Conservation (phyloP, 176 grass and related monocot species). For the Olyra latifolia region DNA sequence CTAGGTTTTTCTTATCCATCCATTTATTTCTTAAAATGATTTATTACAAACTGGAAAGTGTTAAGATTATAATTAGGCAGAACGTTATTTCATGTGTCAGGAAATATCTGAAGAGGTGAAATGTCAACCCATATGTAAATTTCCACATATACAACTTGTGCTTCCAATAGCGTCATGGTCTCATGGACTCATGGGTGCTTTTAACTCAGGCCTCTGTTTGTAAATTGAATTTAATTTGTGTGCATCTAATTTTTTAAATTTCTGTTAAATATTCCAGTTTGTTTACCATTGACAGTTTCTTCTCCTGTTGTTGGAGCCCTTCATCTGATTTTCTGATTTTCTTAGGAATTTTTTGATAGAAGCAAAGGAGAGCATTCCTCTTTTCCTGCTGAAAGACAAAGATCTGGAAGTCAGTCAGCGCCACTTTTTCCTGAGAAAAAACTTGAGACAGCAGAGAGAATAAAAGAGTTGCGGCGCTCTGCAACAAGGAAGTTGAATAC, state of each 20-base stretch:
- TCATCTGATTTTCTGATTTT: conserved; percentile 37
- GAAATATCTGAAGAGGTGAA: neutral
- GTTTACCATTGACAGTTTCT: neutral
- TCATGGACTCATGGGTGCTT: neutral
- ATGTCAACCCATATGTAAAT: neutral
- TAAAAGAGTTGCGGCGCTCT: conserved; percentile 66
- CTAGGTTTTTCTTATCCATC: too few relatives aligned
- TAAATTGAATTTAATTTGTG: neutral
- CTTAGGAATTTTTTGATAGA: conserved; percentile 65
- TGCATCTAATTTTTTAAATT: neutral
- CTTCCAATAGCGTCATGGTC: neutral
- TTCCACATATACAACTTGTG: neutral
- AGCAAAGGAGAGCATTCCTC: conserved; percentile 57
- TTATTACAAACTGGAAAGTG: neutral
- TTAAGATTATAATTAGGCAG: neutral
- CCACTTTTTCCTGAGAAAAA: conserved; percentile 80
- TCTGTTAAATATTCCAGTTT: conserved; percentile 2
- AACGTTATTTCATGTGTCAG: neutral
- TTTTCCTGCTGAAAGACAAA: conserved; percentile 39
- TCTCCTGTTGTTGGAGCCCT: neutral
- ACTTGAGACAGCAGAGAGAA: conserved; percentile 56
- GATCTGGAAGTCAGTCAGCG: conserved; percentile 69
- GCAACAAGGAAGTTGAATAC: conserved; percentile 78
- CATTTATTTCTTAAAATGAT: too few relatives aligned
- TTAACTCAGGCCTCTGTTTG: neutral